Evolutionary conservation across 164 flowering plant genomes (phyloP).

Genomic region (Taxillus chinensis): DNA sequence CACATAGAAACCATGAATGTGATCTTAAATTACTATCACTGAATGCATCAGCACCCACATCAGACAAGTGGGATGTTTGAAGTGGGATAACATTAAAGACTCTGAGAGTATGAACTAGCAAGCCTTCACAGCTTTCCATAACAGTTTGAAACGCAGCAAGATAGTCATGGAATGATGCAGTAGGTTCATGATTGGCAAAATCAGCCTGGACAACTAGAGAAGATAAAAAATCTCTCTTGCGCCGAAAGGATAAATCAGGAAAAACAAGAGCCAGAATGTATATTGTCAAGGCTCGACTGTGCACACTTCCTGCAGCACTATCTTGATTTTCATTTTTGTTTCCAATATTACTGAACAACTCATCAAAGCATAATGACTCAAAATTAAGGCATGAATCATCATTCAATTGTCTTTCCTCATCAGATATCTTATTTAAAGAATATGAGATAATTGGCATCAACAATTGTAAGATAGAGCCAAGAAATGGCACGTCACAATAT

Average conservation of each 20-base stretch:
- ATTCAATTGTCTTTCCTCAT: conserved; percentile 38
- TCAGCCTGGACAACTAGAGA: conserved; percentile 50
- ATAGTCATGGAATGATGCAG: conserved; percentile 53
- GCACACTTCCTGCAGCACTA: conserved; percentile 15
- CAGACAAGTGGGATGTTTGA: conserved; percentile 21
- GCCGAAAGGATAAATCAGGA: conserved; percentile 49
- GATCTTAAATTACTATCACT: conserved; percentile 14
- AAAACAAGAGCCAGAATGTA: conserved; percentile 60
- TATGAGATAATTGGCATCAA: conserved; percentile 74
- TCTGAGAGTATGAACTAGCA: conserved; percentile 32
- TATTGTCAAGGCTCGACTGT: conserved; percentile 42
- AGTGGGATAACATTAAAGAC: conserved; percentile 30
- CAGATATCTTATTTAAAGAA: conserved; percentile 50
- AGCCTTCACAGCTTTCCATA: conserved; percentile 42
- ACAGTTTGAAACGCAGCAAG: conserved; percentile 63
- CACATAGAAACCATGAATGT: conserved; percentile 33
- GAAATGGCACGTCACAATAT: conserved; percentile 77
- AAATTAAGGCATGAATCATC: conserved; percentile 65
- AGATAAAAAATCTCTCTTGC: conserved; percentile 41
- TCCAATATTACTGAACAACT: conserved; percentile 40
- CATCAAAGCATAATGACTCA: conserved; percentile 83
- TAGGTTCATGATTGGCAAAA: conserved; percentile 49
- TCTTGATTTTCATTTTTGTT: conserved; percentile 21
- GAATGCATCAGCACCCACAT: conserved; percentile 8
- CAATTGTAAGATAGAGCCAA: conserved; percentile 45